A percentile compares a stretch with the other conserved stretches of the same genome.
phyloP scores from a whole-genome alignment of 2,329 filamentous ascomycete genomes.

The Fusarium sambucinum region DNA sequence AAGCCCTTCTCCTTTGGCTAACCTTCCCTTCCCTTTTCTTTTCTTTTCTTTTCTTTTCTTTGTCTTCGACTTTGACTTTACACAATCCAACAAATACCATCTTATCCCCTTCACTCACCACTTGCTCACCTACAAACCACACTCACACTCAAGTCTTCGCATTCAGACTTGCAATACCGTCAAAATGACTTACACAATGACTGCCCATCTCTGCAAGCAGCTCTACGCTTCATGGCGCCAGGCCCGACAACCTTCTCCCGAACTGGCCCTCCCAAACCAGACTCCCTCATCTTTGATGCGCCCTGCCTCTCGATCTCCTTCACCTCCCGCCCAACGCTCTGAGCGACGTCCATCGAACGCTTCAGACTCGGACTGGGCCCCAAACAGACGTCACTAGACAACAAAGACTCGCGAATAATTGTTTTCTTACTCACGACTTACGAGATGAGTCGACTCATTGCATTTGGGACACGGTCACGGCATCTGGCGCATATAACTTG shows the following conservation, averaged over 20 bases:
- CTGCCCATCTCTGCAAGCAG: slow-evolving; percentile 70
- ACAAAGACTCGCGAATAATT: not conserved
- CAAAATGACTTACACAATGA: slow-evolving; percentile 72
- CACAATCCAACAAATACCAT: slow-evolving; percentile 18
- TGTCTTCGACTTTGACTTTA: not conserved
- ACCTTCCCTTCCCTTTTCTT: not conserved
- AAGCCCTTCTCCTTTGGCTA: slow-evolving; percentile 16
- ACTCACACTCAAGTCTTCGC: slow-evolving; percentile 5
- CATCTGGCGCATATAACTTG: slow-evolving; percentile 28
- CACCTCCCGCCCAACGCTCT: slow-evolving; percentile 45
- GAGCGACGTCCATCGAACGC: slow-evolving; percentile 45
- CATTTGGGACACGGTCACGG: slow-evolving; percentile 25
- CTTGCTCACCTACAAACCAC: slow-evolving; percentile 2
- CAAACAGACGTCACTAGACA: slow-evolving; percentile 37
- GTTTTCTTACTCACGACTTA: slow-evolving; percentile 22
- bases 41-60: no score
- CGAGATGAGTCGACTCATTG: slow-evolving; percentile 16
- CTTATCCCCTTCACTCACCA: slow-evolving; percentile 1
- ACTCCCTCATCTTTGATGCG: slow-evolving; percentile 45
- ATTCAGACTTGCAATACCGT: slow-evolving; percentile 7
- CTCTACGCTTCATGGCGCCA: slow-evolving; percentile 71
- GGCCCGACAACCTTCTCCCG: slow-evolving; percentile 57
- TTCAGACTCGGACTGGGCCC: slow-evolving; percentile 45
- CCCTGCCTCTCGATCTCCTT: slow-evolving; percentile 46
- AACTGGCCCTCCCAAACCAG: slow-evolving; percentile 49